phyloP scores from a whole-genome alignment of 768 basidiomycete genomes.

The Serendipita indica region DNA sequence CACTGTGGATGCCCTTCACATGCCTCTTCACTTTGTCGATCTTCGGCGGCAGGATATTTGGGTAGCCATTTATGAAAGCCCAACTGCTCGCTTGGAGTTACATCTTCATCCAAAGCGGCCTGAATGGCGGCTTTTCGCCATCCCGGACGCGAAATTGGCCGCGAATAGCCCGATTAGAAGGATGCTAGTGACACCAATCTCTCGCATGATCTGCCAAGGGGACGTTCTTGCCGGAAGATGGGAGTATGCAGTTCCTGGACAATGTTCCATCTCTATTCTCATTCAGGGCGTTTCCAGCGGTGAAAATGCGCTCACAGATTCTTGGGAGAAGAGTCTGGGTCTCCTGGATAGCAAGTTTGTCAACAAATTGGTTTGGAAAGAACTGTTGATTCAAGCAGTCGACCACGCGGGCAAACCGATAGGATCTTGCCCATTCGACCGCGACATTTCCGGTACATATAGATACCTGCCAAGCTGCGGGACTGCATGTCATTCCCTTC shows the following conservation, averaged over 20 bases:
- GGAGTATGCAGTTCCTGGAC: conserved; percentile 64
- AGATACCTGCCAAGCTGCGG: conserved; percentile 72
- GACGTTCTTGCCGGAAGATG: conserved; percentile 47
- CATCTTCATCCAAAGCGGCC: conserved; percentile 59
- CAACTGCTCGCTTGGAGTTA: conserved; percentile 57
- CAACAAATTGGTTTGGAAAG: conserved; percentile 51
- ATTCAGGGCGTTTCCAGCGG: conserved; percentile 47
- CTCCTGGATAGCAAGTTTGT: conserved; percentile 48
- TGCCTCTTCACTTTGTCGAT: conserved; percentile 68
- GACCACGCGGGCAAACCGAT: conserved; percentile 23
- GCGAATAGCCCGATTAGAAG: conserved; percentile 69
- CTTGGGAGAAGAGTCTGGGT: conserved; percentile 76
- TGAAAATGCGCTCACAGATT: conserved; percentile 36
- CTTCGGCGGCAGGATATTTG: conserved; percentile 81
- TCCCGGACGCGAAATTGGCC: conserved; percentile 48
- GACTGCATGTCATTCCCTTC: conserved; percentile 71
- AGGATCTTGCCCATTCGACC: conserved; percentile 43
- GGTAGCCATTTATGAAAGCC: conserved; percentile 64
- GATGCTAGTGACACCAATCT: conserved; percentile 60
- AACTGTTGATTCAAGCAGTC: conserved; percentile 47
- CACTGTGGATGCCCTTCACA: conserved; percentile 40
- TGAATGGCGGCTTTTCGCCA: conserved; percentile 77
- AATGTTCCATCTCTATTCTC: conserved; percentile 39
- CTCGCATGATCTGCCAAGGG: conserved; percentile 43
- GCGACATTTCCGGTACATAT: conserved; percentile 71